A percentile compares a stretch with the other conserved stretches of the same genome.
These are phyloP conservation scores for Beta corolliflora DNA, from an alignment of 179 eudicot species.

Conservation along the genomic window DNA sequence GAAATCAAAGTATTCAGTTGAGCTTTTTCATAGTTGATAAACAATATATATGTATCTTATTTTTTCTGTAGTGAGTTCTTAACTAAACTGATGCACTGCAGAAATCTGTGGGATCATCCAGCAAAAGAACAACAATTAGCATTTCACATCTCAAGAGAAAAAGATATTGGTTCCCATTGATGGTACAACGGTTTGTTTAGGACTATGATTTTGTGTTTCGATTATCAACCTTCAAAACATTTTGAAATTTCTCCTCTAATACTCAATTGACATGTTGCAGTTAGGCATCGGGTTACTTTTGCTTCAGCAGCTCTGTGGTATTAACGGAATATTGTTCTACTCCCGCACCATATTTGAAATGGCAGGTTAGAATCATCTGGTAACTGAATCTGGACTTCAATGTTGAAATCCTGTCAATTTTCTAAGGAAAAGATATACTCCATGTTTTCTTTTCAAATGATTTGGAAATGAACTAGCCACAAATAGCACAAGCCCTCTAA, in stretches of 20 bases:
- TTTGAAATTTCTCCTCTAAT: slow-evolving; percentile 25
- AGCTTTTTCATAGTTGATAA: background rate
- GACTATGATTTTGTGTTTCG: slow-evolving; percentile 1
- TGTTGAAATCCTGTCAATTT: background rate
- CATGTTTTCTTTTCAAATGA: too few species aligned
- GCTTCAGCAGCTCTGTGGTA: slow-evolving; percentile 88
- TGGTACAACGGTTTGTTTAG: slow-evolving; percentile 55
- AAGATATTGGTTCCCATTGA: slow-evolving; percentile 84
- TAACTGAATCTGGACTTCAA: background rate
- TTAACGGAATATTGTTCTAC: slow-evolving; percentile 86
- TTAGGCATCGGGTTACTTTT: slow-evolving; percentile 87
- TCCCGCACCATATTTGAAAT: slow-evolving; percentile 74
- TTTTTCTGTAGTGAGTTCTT: background rate
- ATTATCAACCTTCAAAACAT: background rate
- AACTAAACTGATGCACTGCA: slow-evolving; percentile 34
- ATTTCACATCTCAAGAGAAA: slow-evolving; percentile 57
- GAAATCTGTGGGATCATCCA: slow-evolving; percentile 75
- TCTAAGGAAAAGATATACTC: background rate
- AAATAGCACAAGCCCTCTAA: too few species aligned
- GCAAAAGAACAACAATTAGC: slow-evolving; percentile 57
- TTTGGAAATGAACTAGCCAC: too few species aligned
- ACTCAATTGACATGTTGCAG: slow-evolving; percentile 42
- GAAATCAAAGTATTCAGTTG: slow-evolving; percentile 70
- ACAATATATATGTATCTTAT: too few species aligned
- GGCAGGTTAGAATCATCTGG: slow-evolving; percentile 60